Conservation (phyloP, 257 asterid genomes). For the Lycium barbarum region DNA sequence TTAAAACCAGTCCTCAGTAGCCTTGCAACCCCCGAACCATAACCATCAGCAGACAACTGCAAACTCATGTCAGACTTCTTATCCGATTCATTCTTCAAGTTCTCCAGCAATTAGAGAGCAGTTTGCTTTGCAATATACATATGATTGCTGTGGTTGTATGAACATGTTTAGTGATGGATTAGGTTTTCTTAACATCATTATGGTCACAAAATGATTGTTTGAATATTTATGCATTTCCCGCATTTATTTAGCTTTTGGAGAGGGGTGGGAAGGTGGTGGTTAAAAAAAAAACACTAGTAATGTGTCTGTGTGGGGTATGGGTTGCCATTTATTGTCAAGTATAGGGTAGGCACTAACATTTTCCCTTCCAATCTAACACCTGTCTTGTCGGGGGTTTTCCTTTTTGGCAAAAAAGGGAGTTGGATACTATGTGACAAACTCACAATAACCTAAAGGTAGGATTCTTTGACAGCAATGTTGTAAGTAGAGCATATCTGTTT, state of each 20-base stretch:
- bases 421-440: background rate
- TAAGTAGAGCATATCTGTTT: background rate
- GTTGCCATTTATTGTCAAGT: background rate
- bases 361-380: background rate
- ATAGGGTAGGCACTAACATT: background rate
- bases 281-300: background rate
- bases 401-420: background rate
- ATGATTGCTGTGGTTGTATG: slow-evolving; percentile 3
- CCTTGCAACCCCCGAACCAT: background rate
- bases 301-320: background rate
- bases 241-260: slow-evolving; percentile 12
- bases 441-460: background rate
- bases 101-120: background rate
- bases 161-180: background rate
- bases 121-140: slow-evolving; percentile 1
- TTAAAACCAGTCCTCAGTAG: background rate
- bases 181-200: background rate
- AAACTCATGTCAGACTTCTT: background rate
- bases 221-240: background rate
- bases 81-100: background rate
- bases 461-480: background rate
- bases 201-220: background rate
- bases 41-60: background rate
- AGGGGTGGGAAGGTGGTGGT: background rate
- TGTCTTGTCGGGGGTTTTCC: background rate